Evolutionary conservation across 371 early-diverging fungal genomes (phyloP), one percentile per base, ranked within the genome.

Genomic region (Catenaria anguillulae): DNA sequence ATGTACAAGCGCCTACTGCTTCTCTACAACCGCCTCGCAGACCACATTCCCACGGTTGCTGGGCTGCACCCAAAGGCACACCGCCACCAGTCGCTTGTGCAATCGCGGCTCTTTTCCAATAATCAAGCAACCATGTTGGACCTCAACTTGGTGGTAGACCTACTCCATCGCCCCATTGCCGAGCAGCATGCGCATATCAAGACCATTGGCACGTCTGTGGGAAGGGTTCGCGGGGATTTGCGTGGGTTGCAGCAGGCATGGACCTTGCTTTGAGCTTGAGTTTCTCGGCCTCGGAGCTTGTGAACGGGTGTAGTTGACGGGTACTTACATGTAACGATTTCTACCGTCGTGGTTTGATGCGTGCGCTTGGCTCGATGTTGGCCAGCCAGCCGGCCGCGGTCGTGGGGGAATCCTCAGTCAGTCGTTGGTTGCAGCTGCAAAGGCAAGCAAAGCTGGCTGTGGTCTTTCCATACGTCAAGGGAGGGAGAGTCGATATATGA

Each of bases 41-140:
- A 84, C 64, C 78, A 82, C 29, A 60, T 90, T 0, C 87, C 84
- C 60, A 92, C 89, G 63, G 72, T 82, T 33, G 93, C 91, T 10
- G 96, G 93, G 15, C 70, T 98, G 40, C 96, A 98, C 67, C 95
- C 98, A 2, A 78, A 90, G 58, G 92, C 91, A 12, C 93, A 72
- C 68, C 73, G 89, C 69, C 73, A 75, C 33, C 34, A 29, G 24
- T 13, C 13, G 13, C 19, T 56, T 12, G 56, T 34, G 19, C 40
- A 60, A n/a, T 17, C 23, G 8, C 60, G 37, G 23, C 43, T 60
- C 40, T 37, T 21, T 23, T 35, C 37, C 60, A 37, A 37, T 24
- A 37, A 35, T 23, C 37, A 36, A 26, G 34, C 48, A 10, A 60
- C 60, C 6, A 45, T 60, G 33, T 40, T 37, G 21, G 60, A 37